A percentile compares a stretch with the other conserved stretches of the same genome.
Conservation (phyloP, 2,329 filamentous ascomycete genomes). For the Fusarium graminum region DNA sequence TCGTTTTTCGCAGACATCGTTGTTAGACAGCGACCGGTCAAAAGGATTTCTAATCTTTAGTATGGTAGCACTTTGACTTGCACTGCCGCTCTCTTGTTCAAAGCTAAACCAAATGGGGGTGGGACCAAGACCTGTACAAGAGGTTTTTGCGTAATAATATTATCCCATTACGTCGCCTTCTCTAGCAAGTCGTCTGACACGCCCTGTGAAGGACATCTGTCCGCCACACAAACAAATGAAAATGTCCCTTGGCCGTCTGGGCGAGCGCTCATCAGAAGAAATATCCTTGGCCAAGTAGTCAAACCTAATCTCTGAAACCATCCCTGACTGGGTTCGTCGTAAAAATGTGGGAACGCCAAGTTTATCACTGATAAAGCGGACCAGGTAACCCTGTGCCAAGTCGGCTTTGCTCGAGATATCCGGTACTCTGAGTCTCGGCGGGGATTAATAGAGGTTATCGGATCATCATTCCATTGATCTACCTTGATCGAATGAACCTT, state of each 20-base stretch:
- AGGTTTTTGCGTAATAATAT: not conserved
- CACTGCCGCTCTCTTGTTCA: constrained; percentile 21
- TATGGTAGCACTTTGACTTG: constrained; percentile 8
- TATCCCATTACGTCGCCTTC: too few species aligned
- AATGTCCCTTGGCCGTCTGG: too few species aligned
- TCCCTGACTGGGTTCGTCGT: constrained; percentile 27
- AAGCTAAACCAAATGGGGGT: constrained; percentile 19
- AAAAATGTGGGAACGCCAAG: constrained; percentile 31
- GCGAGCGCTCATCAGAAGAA: too few species aligned
- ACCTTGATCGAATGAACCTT: not conserved
- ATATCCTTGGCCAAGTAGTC: not conserved
- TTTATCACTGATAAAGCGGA: constrained; percentile 1
- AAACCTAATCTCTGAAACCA: not conserved
- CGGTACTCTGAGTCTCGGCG: constrained; percentile 7
- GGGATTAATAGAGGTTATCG: not conserved
- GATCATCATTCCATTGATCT: not conserved
- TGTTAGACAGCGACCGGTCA: too few species aligned
- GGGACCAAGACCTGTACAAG: not conserved
- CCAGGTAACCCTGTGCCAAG: constrained; percentile 12
- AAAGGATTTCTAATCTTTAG: not conserved
- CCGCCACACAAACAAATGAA: too few species aligned
- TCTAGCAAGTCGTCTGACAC: too few species aligned
- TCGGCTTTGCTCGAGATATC: constrained; percentile 23
- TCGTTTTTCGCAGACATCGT: too few species aligned
- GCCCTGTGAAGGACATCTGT: too few species aligned